Evolutionary conservation across 2,329 filamentous ascomycete genomes (phyloP).

Genomic region (Blastomyces silverae): DNA sequence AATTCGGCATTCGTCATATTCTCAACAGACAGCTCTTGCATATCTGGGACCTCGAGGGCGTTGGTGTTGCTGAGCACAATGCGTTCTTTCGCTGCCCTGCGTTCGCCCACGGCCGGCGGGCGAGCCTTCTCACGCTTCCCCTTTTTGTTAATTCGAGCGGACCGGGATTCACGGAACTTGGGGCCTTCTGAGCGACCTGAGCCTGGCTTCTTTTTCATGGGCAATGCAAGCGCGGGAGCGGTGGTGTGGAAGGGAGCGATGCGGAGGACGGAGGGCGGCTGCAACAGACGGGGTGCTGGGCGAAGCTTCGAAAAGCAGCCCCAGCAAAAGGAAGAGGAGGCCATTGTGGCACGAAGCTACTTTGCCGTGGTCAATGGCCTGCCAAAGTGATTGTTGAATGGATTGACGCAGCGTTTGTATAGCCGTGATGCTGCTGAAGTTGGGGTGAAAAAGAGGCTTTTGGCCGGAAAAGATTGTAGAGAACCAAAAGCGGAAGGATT

Average conservation of each 20-base stretch:
- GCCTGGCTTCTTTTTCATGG: constrained; percentile 46
- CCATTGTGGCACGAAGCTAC: constrained; percentile 40
- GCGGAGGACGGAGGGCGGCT: constrained; percentile 40
- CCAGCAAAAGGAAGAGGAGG: constrained; percentile 52
- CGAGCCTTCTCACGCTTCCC: constrained; percentile 41
- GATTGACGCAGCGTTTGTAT: not conserved
- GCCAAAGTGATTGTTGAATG: not conserved
- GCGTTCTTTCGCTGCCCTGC: constrained; percentile 78
- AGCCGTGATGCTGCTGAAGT: not conserved
- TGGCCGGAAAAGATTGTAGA: not conserved
- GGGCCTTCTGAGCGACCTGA: constrained; percentile 24
- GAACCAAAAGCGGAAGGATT: not conserved
- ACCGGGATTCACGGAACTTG: constrained; percentile 37
- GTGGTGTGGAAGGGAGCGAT: constrained; percentile 45
- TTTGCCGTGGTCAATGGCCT: constrained; percentile 7
- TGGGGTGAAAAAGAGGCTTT: constrained; percentile 7
- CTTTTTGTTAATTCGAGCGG: constrained; percentile 44
- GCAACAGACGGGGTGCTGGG: constrained; percentile 35
- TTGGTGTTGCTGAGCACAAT: constrained; percentile 93
- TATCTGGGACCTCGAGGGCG: constrained; percentile 66
- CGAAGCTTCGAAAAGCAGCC: constrained; percentile 50
- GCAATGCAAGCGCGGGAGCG: constrained; percentile 33
- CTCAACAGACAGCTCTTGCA: constrained; percentile 54
- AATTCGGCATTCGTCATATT: constrained; percentile 51
- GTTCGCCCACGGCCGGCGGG: constrained; percentile 61